phyloP scores from a whole-genome alignment of 169 alveolate species.

The Eimeria falciformis region DNA sequence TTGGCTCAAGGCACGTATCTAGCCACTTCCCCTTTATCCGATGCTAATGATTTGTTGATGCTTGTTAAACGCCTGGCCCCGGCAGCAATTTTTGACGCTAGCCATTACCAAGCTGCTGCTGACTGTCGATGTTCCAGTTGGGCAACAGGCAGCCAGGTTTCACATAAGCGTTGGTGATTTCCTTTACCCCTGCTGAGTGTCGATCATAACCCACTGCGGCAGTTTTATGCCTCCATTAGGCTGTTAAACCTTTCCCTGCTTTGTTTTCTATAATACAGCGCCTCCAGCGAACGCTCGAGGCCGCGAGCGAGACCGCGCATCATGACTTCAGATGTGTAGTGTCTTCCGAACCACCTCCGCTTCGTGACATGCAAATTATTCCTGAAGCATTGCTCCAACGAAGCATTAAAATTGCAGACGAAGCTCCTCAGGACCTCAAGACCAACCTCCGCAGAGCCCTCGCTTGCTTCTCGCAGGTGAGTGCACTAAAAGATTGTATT shows the following conservation, averaged over 20 bases:
- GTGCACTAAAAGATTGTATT: not conserved
- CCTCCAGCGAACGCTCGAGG: constrained; percentile 74
- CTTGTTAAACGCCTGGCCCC: no score
- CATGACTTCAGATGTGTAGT: constrained; percentile 95
- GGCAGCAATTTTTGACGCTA: no score
- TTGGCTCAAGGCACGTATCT: constrained; percentile 92
- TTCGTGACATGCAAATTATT: constrained; percentile 92
- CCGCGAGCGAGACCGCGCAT: constrained; percentile 77
- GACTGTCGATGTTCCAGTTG: no score
- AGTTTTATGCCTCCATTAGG: no score
- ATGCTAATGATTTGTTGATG: no score
- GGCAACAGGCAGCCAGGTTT: no score
- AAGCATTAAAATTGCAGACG: constrained; percentile 95
- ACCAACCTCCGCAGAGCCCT: constrained; percentile 94
- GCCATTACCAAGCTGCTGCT: no score
- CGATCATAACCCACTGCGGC: no score
- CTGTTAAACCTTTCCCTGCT: not conserved
- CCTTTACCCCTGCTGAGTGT: no score
- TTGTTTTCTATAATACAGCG: constrained; percentile 41
- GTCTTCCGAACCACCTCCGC: constrained; percentile 96
- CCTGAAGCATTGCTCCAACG: constrained; percentile 95
- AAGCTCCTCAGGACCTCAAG: constrained; percentile 96
- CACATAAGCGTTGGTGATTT: no score
- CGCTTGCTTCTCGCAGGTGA: constrained; percentile 89
- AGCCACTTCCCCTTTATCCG: no score